Percentiles rank a stretch among this genome's conserved stretches.
These are phyloP conservation scores for Sphagnum magellanicum DNA, from an alignment of 228 moss, liverwort and hornwort species.

Conservation along the genomic window DNA sequence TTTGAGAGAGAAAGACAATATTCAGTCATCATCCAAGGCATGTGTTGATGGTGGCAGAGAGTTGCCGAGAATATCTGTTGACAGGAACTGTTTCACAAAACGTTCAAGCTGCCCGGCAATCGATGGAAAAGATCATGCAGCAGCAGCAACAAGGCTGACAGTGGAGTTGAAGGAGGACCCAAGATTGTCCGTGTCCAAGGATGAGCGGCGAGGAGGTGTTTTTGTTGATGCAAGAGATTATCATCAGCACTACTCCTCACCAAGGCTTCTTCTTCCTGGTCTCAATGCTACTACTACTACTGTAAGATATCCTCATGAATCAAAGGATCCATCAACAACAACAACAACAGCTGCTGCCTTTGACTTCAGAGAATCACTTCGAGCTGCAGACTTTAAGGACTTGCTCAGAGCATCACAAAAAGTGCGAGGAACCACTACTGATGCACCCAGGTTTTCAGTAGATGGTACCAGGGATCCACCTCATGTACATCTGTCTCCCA, in stretches of 20 bases:
- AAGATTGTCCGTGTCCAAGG: slow-evolving; percentile 54
- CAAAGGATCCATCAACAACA: slow-evolving; percentile 7
- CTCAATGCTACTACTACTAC: slow-evolving; percentile 6
- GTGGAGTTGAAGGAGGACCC: slow-evolving; percentile 64
- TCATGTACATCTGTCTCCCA: slow-evolving; percentile 17
- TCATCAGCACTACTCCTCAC: slow-evolving; percentile 2
- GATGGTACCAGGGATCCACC: slow-evolving; percentile 27
- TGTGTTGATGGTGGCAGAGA: neutral
- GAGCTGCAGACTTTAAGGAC: slow-evolving; percentile 40
- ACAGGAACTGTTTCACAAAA: slow-evolving; percentile 6
- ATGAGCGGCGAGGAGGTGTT: slow-evolving; percentile 47
- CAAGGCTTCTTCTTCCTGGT: slow-evolving; percentile 24
- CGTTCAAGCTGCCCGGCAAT: slow-evolving; percentile 9
- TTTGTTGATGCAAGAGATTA: slow-evolving; percentile 34
- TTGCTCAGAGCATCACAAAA: slow-evolving; percentile 35
- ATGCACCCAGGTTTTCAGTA: slow-evolving; percentile 32
- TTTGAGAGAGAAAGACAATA: slow-evolving; percentile 37
- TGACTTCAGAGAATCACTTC: slow-evolving; percentile 21
- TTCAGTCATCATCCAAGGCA: slow-evolving; percentile 6
- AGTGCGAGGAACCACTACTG: slow-evolving; percentile 4
- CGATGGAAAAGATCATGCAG: slow-evolving; percentile 20
- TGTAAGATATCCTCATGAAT: slow-evolving; percentile 6
- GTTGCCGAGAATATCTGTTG: neutral
- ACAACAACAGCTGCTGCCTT: neutral
- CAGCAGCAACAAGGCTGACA: slow-evolving; percentile 22